Evolutionary conservation across 495 filamentous ascomycete species (phyloP), one percentile per base, ranked within the genome.

Genomic region (Recurvomyces mirabilis): DNA sequence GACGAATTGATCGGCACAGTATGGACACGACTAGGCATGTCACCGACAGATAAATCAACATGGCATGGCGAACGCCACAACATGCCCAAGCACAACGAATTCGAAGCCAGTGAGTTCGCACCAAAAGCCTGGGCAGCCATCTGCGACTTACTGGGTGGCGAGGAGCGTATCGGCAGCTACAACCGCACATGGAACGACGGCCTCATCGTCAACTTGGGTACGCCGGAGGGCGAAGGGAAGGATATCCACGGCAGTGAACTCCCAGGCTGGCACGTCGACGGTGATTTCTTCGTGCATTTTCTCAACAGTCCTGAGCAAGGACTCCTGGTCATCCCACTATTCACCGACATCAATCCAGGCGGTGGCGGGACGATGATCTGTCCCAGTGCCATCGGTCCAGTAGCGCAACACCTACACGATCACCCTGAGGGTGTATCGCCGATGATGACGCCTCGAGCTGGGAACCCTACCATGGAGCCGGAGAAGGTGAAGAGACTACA

Each of bases 221-320:
- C 70, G 5, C 58, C 68, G 0, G 67, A n/a, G 34, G 60, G 58
- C 34, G 71, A 75, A 46, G 69, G 70, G 4, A 68, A 69, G 26
- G 56, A 69, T 26, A 62, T 68, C 22, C 54, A 58, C 43, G 64
- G 75, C 35, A 49, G 64, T 24, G 69, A 74, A 5, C 62, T 84
- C n/a, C 48, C 60, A 17, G 66, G 65, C 6, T 87, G 81, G 81
- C 82, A 87, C 58, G 78, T 82, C 18, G 81, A 85, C 60, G 81
- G 81, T 1, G 81, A 84, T 52, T 84, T 83, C 60, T 84, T 85
- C 61, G 68, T 79, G 12, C 80, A 84, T 64, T 85, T 77, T 52
- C 67, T 87, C 13, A 81, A 85, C 60, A 79, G 74, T 34, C 74
- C 75, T 0, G 81, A 85, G 62, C 81, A 87, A 59, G 81, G 67